Evolutionary conservation across 2,329 filamentous ascomycete genomes (phyloP).

Genomic region (Bimuria novae-zelandiae): DNA sequence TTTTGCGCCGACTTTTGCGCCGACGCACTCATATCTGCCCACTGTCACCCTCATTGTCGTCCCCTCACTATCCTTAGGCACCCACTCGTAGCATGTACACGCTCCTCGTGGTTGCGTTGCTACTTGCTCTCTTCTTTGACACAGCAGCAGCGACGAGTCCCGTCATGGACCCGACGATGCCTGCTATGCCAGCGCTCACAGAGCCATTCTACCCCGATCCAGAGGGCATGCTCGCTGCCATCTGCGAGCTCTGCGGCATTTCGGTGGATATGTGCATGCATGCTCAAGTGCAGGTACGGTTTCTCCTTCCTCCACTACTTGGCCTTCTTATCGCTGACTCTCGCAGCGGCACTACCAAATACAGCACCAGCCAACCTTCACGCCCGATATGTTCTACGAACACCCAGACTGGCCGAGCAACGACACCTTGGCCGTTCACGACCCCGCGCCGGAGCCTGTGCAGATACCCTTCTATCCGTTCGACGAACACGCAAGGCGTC

Average conservation of each 20-base stretch:
- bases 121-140: constrained; percentile 32
- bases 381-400: constrained; percentile 13
- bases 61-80: constrained; percentile 27
- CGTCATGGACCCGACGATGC: constrained; percentile 27
- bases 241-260: constrained; percentile 33
- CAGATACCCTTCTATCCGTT: constrained; percentile 12
- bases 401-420: constrained; percentile 22
- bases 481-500: constrained; percentile 4
- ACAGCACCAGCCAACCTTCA: constrained; percentile 15
- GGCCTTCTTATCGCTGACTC: constrained; percentile 10
- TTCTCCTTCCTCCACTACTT: background rate
- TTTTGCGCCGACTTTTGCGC: background rate
- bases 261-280: constrained; percentile 26
- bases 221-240: constrained; percentile 28
- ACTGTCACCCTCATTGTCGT: constrained; percentile 17
- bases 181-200: constrained; percentile 25
- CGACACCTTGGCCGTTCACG: constrained; percentile 10
- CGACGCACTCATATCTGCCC: constrained; percentile 2
- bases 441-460: constrained; percentile 11
- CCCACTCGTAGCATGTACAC: constrained; percentile 35
- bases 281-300: constrained; percentile 16
- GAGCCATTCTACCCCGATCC: constrained; percentile 29
- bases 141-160: constrained; percentile 33
- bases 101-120: constrained; percentile 31
- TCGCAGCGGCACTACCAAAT: constrained; percentile 24